Percentiles rank a stretch among this genome's conserved stretches.
phyloP scores from a whole-genome alignment of 331 rosid genomes.

The Saraca asoca region DNA sequence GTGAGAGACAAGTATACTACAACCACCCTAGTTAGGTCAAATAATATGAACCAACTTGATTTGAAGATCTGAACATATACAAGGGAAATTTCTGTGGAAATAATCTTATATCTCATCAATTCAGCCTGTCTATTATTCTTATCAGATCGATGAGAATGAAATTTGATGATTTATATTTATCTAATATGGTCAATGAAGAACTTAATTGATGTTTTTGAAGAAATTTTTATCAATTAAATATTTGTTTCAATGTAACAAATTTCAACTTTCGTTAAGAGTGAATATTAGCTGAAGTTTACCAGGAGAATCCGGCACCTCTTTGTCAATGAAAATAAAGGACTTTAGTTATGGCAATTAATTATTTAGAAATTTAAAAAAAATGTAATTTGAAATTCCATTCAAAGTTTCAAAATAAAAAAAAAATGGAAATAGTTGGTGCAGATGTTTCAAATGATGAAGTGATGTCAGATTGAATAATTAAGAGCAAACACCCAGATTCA shows the following conservation, averaged over 20 bases:
- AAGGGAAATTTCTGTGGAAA: neutral
- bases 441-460: constrained; percentile 8
- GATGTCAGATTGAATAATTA: constrained; percentile 19
- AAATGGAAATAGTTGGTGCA: neutral
- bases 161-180: too few relatives aligned
- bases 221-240: too few relatives aligned
- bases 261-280: too few relatives aligned
- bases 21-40: constrained; percentile 8
- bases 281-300: too few relatives aligned
- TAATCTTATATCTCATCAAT: neutral
- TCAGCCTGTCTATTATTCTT: too few relatives aligned
- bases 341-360: neutral
- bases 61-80: constrained; percentile 14
- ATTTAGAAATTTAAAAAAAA: neutral
- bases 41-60: constrained; percentile 12
- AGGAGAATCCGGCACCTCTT: too few relatives aligned
- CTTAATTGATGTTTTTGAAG: too few relatives aligned
- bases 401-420: neutral
- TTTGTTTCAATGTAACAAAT: too few relatives aligned
- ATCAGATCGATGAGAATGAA: neutral
- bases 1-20: constrained; percentile 10
- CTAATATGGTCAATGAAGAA: too few relatives aligned
- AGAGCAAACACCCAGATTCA: neutral
- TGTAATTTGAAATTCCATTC: neutral
- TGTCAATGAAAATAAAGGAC: too few relatives aligned